Evolutionary conservation across 768 basidiomycete species (phyloP).

Genomic region (Amanita subjunquillea): DNA sequence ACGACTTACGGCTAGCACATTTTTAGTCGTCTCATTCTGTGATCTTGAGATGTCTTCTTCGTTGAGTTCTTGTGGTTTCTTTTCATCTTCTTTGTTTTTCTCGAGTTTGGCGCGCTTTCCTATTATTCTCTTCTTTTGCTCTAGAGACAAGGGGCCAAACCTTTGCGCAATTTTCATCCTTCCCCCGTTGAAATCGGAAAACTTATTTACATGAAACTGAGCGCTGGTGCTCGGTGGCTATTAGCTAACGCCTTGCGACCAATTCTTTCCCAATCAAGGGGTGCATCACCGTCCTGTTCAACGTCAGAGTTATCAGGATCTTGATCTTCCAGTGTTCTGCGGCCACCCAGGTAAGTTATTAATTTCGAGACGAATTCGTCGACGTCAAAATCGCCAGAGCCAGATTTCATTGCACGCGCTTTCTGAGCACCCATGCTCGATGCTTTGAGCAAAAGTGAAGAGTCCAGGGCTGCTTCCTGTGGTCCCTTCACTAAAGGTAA

Average conservation of each 20-base stretch:
- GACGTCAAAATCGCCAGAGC: conserved; percentile 80
- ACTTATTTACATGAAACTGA: conserved; percentile 76
- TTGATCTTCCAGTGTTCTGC: conserved; percentile 32
- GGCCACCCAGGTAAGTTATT: conserved; percentile 67
- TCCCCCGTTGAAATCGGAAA: neutral
- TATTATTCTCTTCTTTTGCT: conserved; percentile 65
- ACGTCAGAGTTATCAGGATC: conserved; percentile 38
- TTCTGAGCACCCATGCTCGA: conserved; percentile 76
- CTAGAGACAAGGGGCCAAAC: conserved; percentile 84
- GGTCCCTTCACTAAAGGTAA: conserved; percentile 55
- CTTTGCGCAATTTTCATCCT: conserved; percentile 30
- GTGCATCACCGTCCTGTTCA: conserved; percentile 33
- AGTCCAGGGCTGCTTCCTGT: conserved; percentile 86
- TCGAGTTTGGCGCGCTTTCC: conserved; percentile 59
- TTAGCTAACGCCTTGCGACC: conserved; percentile 78
- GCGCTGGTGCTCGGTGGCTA: conserved; percentile 67
- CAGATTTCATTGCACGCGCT: conserved; percentile 86
- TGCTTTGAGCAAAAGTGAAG: conserved; percentile 65
- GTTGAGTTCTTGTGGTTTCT: conserved; percentile 68
- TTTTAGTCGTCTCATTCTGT: conserved; percentile 85
- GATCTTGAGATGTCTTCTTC: conserved; percentile 78
- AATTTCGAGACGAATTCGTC: conserved; percentile 83
- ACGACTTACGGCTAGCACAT: conserved; percentile 59
- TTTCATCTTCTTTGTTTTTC: conserved; percentile 58
- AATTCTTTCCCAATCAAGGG: conserved; percentile 77